These are phyloP conservation scores for Suillus americanus DNA, from an alignment of 768 basidiomycete genomes.

Conservation along the genomic window DNA sequence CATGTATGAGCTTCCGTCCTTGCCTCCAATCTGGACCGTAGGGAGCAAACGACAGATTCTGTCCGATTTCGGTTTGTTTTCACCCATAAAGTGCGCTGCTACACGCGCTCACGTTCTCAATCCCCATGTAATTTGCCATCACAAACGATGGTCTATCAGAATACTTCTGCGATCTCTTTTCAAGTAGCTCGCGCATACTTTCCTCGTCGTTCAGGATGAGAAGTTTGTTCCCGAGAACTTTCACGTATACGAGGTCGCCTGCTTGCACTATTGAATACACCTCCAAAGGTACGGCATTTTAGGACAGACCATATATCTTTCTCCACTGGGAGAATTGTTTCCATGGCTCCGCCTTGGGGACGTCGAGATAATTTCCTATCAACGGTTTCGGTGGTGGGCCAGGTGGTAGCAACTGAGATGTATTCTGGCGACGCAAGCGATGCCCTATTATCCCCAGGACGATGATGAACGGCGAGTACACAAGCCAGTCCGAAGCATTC, in stretches of 20 bases:
- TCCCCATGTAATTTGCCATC: conserved; percentile 10
- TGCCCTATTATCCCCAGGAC: neutral
- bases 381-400: conserved; percentile 26
- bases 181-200: conserved; percentile 30
- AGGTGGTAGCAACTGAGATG: conserved; percentile 23
- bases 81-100: neutral
- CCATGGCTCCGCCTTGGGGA: conserved; percentile 23
- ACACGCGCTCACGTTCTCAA: conserved; percentile 4
- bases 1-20: conserved; percentile 10
- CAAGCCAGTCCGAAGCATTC: neutral
- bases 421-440: neutral
- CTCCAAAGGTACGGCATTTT: neutral
- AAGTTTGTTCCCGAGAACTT: conserved; percentile 12
- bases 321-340: conserved; percentile 22
- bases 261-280: neutral
- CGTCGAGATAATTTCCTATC: conserved; percentile 26
- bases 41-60: conserved; percentile 15
- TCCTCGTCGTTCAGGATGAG: conserved; percentile 24
- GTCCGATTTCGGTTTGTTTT: neutral
- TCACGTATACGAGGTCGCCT: conserved; percentile 19
- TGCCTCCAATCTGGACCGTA: conserved; percentile 13
- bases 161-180: conserved; percentile 28
- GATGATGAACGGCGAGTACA: neutral
- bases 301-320: conserved; percentile 12
- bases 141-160: conserved; percentile 9